Base-by-base conservation (phyloP, 306 rosid genomes). In the Pyrus pyrifolia region DNA sequence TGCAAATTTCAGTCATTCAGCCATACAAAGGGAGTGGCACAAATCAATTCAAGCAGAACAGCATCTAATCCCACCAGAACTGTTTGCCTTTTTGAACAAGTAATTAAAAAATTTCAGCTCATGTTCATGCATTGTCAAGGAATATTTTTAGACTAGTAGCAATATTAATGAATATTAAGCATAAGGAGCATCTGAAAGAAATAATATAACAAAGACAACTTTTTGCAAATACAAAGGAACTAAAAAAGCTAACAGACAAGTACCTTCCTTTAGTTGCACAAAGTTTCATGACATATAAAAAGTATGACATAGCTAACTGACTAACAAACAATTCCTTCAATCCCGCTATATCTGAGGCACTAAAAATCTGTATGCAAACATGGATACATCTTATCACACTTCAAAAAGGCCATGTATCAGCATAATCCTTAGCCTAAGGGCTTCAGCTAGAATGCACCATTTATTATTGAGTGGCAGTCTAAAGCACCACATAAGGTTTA, bases 21-120 rank as follows among this genome's bases (percentile, higher is more conserved):
- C 58, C 49, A 76, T 45, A 77, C 67, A 80, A 77, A 74, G 27
- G 72, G 19, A 29, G 55, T 29, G 74, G 57, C 77, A 67, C 81
- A 46, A 68, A 46, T 44, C 18, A 76, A 81, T 71, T 64, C 72
- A 58, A 49, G 21, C 63, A 38, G 65, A 59, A 85, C 65, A 7
- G 71, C 73, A 80, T 80, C 86, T n/a, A 60, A 62, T 55, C 61
- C 67, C 31, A 71, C 42, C 8, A 30, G 15, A 12, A 23, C 29
- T 0, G 2, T 14, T 25, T 18, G 25, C 5, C 63, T 15, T 7
- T 55, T 61, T 17, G 42, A 6, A 51, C 11, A 76, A 52, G 14
- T 17, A 38, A 76, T 67, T 59, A n/a, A 15, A 63, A 60, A 29
- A 14, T 0, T 69, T 5, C 15, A 31, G 38, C 70, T 42, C 46